phyloP scores from a whole-genome alignment of 228 moss, liverwort and hornwort genomes.

The Sphagnum fallax region DNA sequence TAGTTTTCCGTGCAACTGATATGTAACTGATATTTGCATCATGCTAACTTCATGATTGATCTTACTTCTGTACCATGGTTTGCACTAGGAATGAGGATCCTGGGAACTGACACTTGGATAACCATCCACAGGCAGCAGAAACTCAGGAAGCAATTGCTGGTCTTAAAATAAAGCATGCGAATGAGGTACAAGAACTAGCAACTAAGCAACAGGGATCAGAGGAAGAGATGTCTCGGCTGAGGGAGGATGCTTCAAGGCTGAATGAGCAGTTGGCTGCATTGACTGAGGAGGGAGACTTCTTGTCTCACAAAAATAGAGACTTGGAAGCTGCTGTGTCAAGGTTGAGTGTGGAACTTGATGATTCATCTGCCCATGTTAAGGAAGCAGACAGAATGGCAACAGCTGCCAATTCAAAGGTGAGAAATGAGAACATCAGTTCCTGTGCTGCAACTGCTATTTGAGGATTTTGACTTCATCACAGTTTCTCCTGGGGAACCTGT shows the following conservation, averaged over 20 bases:
- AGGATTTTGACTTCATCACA: too few relatives aligned
- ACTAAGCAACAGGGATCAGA: conserved; percentile 15
- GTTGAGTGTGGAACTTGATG: conserved; percentile 12
- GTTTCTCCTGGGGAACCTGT: too few relatives aligned
- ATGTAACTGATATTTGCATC: too few relatives aligned
- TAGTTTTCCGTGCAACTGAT: too few relatives aligned
- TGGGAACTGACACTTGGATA: too few relatives aligned
- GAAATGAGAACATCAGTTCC: neutral
- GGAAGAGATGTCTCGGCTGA: conserved; percentile 25
- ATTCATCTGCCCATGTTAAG: neutral
- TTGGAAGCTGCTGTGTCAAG: conserved; percentile 20
- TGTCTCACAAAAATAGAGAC: conserved; percentile 17
- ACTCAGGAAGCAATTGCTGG: conserved; percentile 20
- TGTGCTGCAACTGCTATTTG: too few relatives aligned
- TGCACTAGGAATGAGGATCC: too few relatives aligned
- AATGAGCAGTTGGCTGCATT: conserved; percentile 4
- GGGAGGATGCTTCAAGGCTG: conserved; percentile 21
- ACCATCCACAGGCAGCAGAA: conserved; percentile 9
- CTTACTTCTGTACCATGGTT: too few relatives aligned
- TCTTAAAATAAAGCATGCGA: conserved; percentile 10
- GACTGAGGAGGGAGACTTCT: conserved; percentile 9
- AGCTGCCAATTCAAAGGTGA: conserved; percentile 11
- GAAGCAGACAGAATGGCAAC: conserved; percentile 11
- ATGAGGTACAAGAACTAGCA: conserved; percentile 11
- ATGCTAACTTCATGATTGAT: too few relatives aligned